phyloP scores from a whole-genome alignment of 805 yeast species.

The Schwanniomyces polymorphus region DNA sequence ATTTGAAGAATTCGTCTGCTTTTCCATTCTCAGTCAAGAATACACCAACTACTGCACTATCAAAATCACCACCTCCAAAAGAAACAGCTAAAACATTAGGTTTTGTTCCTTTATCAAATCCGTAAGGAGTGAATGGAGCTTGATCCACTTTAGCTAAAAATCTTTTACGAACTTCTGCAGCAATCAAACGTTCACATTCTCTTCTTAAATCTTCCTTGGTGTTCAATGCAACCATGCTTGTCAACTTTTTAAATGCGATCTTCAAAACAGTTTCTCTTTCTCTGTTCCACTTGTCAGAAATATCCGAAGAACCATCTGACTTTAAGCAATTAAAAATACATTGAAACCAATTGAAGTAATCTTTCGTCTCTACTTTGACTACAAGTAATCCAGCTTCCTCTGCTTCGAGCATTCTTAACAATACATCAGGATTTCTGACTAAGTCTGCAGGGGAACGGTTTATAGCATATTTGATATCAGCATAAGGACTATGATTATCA shows the following conservation, averaged over 20 bases:
- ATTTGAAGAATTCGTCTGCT: constrained; percentile 71
- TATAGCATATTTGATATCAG: constrained; percentile 87
- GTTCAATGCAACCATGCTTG: constrained; percentile 67
- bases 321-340: constrained; percentile 50
- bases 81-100: constrained; percentile 84
- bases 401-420: constrained; percentile 88
- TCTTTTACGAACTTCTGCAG: constrained; percentile 65
- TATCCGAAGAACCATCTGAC: constrained; percentile 76
- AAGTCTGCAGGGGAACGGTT: constrained; percentile 79
- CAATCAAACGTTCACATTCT: constrained; percentile 70
- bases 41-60: constrained; percentile 84
- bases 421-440: constrained; percentile 72
- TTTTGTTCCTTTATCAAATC: constrained; percentile 73
- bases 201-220: constrained; percentile 81
- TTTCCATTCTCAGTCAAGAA: constrained; percentile 79
- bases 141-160: constrained; percentile 79
- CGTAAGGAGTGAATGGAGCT: constrained; percentile 87
- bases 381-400: constrained; percentile 74
- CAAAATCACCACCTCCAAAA: constrained; percentile 81
- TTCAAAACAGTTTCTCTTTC: constrained; percentile 68
- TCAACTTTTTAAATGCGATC: constrained; percentile 64
- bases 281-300: constrained; percentile 78
- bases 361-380: constrained; percentile 58
- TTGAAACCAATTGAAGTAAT: constrained; percentile 40
- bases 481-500: constrained; percentile 76